Conservation (phyloP, 495 filamentous ascomycete species). For the Penicillium verhagenii region DNA sequence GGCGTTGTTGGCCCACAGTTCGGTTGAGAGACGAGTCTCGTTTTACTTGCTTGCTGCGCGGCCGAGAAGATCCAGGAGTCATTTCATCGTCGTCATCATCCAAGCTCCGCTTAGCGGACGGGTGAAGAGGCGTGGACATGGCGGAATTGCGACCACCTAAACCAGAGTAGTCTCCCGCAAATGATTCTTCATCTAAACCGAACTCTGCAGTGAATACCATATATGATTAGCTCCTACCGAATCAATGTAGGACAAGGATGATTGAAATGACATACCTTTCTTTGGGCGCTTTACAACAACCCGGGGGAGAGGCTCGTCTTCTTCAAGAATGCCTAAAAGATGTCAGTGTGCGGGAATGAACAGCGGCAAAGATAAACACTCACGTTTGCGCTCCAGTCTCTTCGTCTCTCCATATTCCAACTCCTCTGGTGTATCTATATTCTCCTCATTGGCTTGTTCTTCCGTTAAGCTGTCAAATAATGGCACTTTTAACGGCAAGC, state of each 20-base stretch:
- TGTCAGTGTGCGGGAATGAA: slow-evolving; percentile 6
- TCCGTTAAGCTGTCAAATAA: slow-evolving; percentile 71
- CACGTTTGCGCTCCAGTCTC: slow-evolving; percentile 76
- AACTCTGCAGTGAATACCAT: slow-evolving; percentile 22
- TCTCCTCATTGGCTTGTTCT: slow-evolving; percentile 77
- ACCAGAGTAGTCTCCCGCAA: slow-evolving; percentile 32
- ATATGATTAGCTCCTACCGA: background rate
- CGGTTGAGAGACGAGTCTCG: slow-evolving; percentile 39
- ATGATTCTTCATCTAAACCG: slow-evolving; percentile 40
- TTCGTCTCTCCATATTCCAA: slow-evolving; percentile 83
- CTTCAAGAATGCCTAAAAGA: slow-evolving; percentile 52
- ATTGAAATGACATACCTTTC: slow-evolving; percentile 38
- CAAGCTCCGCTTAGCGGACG: slow-evolving; percentile 33
- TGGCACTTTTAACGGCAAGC: slow-evolving; percentile 77
- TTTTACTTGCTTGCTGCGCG: slow-evolving; percentile 36
- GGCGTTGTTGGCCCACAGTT: slow-evolving; percentile 40
- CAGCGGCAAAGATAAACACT: slow-evolving; percentile 11
- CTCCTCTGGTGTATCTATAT: slow-evolving; percentile 86
- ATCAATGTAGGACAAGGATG: background rate
- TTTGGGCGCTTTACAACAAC: slow-evolving; percentile 56
- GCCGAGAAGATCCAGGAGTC: slow-evolving; percentile 34
- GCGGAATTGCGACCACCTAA: slow-evolving; percentile 37
- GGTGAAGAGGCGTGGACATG: slow-evolving; percentile 44
- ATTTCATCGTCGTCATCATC: slow-evolving; percentile 40
- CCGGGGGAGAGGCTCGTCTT: slow-evolving; percentile 59